Percentiles rank a stretch among this genome's conserved stretches.
These are phyloP conservation scores for Cnidoscolus chayamansa DNA, from an alignment of 441 rosid species.

Conservation along the genomic window DNA sequence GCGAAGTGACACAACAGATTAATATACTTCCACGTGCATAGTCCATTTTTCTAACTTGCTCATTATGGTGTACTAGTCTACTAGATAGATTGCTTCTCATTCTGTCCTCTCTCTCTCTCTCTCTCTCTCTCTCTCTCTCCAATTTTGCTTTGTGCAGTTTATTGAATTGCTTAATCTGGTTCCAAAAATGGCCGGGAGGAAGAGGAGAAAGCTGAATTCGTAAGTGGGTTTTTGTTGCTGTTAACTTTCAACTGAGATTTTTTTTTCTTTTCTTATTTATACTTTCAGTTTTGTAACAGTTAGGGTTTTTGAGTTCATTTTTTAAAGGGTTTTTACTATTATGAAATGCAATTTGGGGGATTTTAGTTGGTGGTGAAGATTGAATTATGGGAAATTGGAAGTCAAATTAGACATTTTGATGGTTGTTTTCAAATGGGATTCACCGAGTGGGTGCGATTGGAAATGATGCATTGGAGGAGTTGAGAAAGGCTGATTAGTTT, in stretches of 20 bases:
- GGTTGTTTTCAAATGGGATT: conserved; percentile 3
- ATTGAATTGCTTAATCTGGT: conserved; percentile 13
- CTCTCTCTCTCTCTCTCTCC: background rate
- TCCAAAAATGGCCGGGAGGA: conserved; percentile 39
- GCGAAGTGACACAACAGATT: background rate
- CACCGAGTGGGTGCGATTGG: conserved; percentile 1
- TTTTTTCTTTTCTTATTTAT: background rate
- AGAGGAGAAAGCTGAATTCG: conserved; percentile 45
- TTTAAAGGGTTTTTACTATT: conserved; percentile 19
- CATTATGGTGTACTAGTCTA: background rate
- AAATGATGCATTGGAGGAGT: conserved; percentile 4
- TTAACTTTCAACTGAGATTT: background rate
- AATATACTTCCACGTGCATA: conserved; percentile 11
- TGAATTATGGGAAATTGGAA: conserved; percentile 13
- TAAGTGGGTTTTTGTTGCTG: conserved; percentile 26
- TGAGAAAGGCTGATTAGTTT: background rate
- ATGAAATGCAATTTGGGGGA: conserved; percentile 6
- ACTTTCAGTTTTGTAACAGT: background rate
- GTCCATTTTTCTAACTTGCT: background rate
- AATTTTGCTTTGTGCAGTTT: background rate
- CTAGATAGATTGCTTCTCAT: background rate
- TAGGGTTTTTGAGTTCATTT: conserved; percentile 19
- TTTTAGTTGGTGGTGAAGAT: background rate
- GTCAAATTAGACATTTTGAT: background rate
- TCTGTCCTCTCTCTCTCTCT: background rate